These are phyloP conservation scores for Neonectria magnoliae DNA, from an alignment of 2,329 filamentous ascomycete species.

Conservation along the genomic window DNA sequence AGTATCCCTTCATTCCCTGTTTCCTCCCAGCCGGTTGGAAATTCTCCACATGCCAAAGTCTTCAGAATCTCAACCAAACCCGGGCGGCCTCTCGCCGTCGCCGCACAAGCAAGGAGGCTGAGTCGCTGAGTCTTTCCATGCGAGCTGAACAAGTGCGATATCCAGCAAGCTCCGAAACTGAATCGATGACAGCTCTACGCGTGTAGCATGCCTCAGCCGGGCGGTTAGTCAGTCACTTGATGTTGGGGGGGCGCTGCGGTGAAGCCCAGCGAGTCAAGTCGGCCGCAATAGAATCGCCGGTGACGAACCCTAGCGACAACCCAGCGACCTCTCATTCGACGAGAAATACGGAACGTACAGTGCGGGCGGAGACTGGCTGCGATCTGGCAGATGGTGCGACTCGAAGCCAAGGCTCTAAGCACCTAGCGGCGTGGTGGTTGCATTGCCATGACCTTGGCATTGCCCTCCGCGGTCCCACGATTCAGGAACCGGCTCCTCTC, in stretches of 20 bases:
- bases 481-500: background rate
- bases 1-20: background rate
- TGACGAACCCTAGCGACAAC: conserved; percentile 11
- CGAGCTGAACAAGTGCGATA: background rate
- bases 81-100: conserved; percentile 36
- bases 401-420: conserved; percentile 27
- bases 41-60: background rate
- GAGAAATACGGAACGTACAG: background rate
- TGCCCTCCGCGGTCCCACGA: conserved; percentile 6
- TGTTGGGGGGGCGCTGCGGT: background rate
- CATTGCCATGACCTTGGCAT: conserved; percentile 12
- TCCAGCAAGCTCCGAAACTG: background rate
- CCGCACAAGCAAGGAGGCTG: conserved; percentile 35
- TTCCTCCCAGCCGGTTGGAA: background rate
- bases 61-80: conserved; percentile 3
- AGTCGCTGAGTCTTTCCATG: conserved; percentile 21
- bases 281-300: background rate
- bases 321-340: conserved; percentile 14
- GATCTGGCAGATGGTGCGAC: conserved; percentile 26
- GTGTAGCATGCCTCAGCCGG: conserved; percentile 3
- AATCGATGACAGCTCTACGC: conserved; percentile 1
- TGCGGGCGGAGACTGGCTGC: background rate
- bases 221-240: conserved; percentile 5
- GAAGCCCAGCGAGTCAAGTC: background rate
- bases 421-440: conserved; percentile 13